phyloP scores from a whole-genome alignment of 2,329 filamentous ascomycete species.

The Colletotrichum endophyticum region DNA sequence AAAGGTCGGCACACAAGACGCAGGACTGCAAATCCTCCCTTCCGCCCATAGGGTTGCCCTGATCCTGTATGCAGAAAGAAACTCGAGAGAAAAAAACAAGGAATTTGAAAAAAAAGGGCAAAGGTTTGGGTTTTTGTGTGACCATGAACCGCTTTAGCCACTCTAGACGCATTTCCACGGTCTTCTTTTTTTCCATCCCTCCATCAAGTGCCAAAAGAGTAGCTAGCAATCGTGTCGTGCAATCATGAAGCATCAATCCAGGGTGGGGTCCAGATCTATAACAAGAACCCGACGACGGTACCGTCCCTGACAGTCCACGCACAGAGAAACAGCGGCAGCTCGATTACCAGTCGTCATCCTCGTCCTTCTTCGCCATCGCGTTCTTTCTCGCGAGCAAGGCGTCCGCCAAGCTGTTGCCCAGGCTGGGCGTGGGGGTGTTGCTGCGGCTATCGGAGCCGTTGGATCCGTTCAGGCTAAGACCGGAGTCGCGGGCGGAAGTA shows the following conservation, averaged over 20 bases:
- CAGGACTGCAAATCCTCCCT: slow-evolving; percentile 7
- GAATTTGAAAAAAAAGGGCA: not conserved
- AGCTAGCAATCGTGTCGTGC: slow-evolving; percentile 15
- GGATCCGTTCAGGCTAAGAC: slow-evolving; percentile 63
- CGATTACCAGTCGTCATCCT: slow-evolving; percentile 71
- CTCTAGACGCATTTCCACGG: slow-evolving; percentile 1
- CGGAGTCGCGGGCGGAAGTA: slow-evolving; percentile 71
- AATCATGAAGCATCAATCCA: slow-evolving; percentile 21
- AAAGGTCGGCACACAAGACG: slow-evolving; percentile 3
- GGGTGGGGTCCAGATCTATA: slow-evolving; percentile 6
- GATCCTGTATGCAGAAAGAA: slow-evolving; percentile 21
- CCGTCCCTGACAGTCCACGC: slow-evolving; percentile 18
- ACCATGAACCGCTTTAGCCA: slow-evolving; percentile 8
- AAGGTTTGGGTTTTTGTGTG: not conserved
- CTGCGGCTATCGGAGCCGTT: slow-evolving; percentile 69
- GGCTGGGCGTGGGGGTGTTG: slow-evolving; percentile 72
- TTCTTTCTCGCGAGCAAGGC: slow-evolving; percentile 78
- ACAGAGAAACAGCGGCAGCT: not conserved
- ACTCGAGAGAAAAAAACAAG: not conserved
- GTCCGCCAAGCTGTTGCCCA: slow-evolving; percentile 78
- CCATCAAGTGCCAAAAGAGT: slow-evolving; percentile 11
- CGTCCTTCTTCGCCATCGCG: slow-evolving; percentile 73
- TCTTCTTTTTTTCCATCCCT: slow-evolving; percentile 1
- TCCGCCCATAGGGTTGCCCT: slow-evolving; percentile 16
- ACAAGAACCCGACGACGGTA: slow-evolving; percentile 1